Evolutionary conservation across 2,329 filamentous ascomycete species (phyloP), one percentile per base, ranked within the genome.

Genomic region (Verruconis gallopava): DNA sequence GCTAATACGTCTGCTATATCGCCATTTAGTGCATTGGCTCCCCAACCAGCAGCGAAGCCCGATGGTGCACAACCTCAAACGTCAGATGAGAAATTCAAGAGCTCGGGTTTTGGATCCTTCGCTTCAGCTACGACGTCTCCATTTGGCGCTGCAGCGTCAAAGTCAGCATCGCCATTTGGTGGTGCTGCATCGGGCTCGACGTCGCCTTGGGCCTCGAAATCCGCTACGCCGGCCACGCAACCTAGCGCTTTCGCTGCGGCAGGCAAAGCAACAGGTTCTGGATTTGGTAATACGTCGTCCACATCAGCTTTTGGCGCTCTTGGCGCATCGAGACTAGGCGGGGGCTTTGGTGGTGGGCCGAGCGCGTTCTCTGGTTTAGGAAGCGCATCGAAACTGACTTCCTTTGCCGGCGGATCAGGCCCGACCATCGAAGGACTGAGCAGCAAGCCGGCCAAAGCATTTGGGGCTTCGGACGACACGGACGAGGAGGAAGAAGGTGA

Each of bases 391-490:
- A 71, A 69, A 47, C 60, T 86, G 6, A 71, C 72, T 2, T 81
- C 72, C 50, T 94, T 93, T 60, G 84, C 78, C 33, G 77, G 78
- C 17, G 59, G 60, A 15, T 73, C 71, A 39, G 62, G 63, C 25
- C 51, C 63, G 38, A 53, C 60, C 14, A 63, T 64, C 37, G 59
- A 67, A 45, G 64, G 64, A 2, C 48, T 63, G 53, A 73, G 66
- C 44, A 68, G 69, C 46, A 83, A 82, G 57, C 68, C 75, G 12
- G 69, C 72, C 3, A 84, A 75, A 59, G 73, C 84, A 0, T 91
- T 94, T 55, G 85, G 85, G 21, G 81, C 84, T 11, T 75, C 83
- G 1, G 77, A 78, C 30, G 80, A 75, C 45, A 77, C 79, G 38
- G 69, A 65, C 2, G 75, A 76, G 32, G 71, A 70, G 5, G 64